phyloP scores from a whole-genome alignment of 805 yeast genomes.

The Cyberlindnera xylosilytica region DNA sequence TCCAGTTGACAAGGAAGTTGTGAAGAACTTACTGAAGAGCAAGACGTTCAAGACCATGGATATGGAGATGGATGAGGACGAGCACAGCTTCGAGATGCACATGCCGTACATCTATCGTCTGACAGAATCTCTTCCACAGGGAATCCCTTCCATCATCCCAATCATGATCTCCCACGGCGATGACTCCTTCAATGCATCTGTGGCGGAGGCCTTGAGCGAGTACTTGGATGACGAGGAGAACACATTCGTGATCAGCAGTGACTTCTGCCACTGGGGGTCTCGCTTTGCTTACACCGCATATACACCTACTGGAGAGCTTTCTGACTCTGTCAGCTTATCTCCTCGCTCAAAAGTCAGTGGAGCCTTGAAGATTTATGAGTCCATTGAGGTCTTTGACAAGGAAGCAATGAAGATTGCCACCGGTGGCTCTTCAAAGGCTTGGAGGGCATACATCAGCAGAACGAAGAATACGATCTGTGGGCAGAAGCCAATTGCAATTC shows the following conservation, averaged over 20 bases:
- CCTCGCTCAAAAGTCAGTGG: conserved; percentile 3
- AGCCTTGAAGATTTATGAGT: conserved; percentile 54
- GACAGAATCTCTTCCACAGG: conserved; percentile 34
- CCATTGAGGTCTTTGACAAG: conserved; percentile 72
- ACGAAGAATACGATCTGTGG: conserved; percentile 96
- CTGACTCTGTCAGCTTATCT: conserved; percentile 17
- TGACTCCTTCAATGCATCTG: conserved; percentile 36
- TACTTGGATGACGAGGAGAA: conserved; percentile 51
- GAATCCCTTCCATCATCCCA: conserved; percentile 61
- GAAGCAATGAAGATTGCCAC: conserved; percentile 65
- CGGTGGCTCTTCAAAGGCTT: conserved; percentile 51
- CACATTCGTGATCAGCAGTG: conserved; percentile 80
- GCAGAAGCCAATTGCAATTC: conserved; percentile 69
- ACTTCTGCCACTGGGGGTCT: conserved; percentile 93
- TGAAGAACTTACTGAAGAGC: conserved; percentile 34
- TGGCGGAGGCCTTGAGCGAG: conserved; percentile 50
- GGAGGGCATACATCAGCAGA: conserved; percentile 61
- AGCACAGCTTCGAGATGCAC: conserved; percentile 95
- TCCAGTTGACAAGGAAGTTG: conserved; percentile 54
- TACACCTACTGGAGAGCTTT: conserved; percentile 27
- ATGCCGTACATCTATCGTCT: conserved; percentile 65
- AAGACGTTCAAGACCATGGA: conserved; percentile 55
- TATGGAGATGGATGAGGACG: conserved; percentile 65
- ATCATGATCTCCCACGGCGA: conserved; percentile 70
- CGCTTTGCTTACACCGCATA: conserved; percentile 59